phyloP scores from a whole-genome alignment of 352 stramenopile genomes.

The Phytophthora ohioensis region DNA sequence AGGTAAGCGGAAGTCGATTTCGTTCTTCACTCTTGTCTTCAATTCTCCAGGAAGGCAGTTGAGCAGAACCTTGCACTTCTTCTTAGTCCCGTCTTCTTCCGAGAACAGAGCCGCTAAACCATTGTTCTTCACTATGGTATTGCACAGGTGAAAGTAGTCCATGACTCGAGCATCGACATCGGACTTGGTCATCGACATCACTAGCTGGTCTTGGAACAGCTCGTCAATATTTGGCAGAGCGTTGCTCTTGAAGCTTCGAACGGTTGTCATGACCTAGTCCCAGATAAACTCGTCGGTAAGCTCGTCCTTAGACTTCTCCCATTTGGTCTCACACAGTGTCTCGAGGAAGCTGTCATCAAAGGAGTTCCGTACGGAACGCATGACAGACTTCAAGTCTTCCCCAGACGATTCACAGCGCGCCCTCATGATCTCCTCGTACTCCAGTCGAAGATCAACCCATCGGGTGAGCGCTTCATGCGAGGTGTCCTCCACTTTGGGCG shows the following conservation, averaged over 20 bases:
- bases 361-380: slow-evolving; percentile 19
- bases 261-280: slow-evolving; percentile 4
- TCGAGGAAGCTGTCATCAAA: slow-evolving; percentile 28
- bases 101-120: slow-evolving; percentile 5
- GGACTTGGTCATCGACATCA: slow-evolving; percentile 4
- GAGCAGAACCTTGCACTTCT: slow-evolving; percentile 21
- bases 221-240: slow-evolving; percentile 9
- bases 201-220: slow-evolving; percentile 9
- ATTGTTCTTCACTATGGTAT: slow-evolving; percentile 21
- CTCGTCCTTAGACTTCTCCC: slow-evolving; percentile 11
- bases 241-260: slow-evolving; percentile 16
- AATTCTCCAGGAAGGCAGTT: slow-evolving; percentile 14
- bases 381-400: slow-evolving; percentile 15
- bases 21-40: slow-evolving; percentile 20
- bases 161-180: slow-evolving; percentile 19
- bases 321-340: slow-evolving; percentile 21
- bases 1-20: slow-evolving; percentile 12
- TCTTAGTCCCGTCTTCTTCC: slow-evolving; percentile 16
- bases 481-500: slow-evolving; percentile 18
- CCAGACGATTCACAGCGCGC: slow-evolving; percentile 18
- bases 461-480: slow-evolving; percentile 31
- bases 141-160: slow-evolving; percentile 26
- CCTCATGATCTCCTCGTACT: slow-evolving; percentile 29
- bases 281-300: slow-evolving; percentile 9
- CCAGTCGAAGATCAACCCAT: slow-evolving; percentile 24